Base-by-base conservation (phyloP, 2,329 filamentous ascomycete genomes). In the Exophiala oligosperma region DNA sequence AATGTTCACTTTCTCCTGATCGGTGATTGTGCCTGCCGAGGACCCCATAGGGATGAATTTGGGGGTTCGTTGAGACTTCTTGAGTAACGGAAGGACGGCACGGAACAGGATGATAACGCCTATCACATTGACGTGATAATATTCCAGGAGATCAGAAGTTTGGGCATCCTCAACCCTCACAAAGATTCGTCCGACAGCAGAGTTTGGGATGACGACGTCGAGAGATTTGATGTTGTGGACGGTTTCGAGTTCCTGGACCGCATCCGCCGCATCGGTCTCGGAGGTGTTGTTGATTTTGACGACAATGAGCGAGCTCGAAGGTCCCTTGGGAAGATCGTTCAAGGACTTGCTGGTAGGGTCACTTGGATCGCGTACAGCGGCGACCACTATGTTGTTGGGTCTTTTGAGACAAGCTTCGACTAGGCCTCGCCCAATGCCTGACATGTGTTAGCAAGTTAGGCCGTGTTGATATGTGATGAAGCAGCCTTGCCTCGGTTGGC, bases 181-280 rank as follows among this genome's bases (percentile, higher is more conserved):
- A 35, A 35, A 35, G 29, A 35, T 9, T 35, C 29, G 29, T 35
- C 29, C 29, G 29, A 35, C 11, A 23, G 35, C 50, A 0, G 81
- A 80, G 64, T 84, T 84, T 41, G 80, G 77, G 53, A 84, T 77
- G 1, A 84, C 73, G 4, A 81, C 67, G 59, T 84, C 80, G 2
- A 84, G 66, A 23, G 72, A 67, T 3, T 68, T 64, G 60, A 84
- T 76, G 2, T 70, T 71, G 9, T 72, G 57, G 26, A 64, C 48
- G 2, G 50, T 38, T 1, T 68, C 62, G 0, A 78, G 66, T 1
- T 66, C 59, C 28, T 69, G 52, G 1, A 75, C 68, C 1, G 74
- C 75, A n/a, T 62, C 64, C 11, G 61, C 66, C 1, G 76, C 64
- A 54, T 76, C 74, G 1, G 66, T 60, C n/a, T 57, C 65, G 1